Evolutionary conservation across 2,329 filamentous ascomycete genomes (phyloP).

Genomic region (Zasmidium citrigriseum): DNA sequence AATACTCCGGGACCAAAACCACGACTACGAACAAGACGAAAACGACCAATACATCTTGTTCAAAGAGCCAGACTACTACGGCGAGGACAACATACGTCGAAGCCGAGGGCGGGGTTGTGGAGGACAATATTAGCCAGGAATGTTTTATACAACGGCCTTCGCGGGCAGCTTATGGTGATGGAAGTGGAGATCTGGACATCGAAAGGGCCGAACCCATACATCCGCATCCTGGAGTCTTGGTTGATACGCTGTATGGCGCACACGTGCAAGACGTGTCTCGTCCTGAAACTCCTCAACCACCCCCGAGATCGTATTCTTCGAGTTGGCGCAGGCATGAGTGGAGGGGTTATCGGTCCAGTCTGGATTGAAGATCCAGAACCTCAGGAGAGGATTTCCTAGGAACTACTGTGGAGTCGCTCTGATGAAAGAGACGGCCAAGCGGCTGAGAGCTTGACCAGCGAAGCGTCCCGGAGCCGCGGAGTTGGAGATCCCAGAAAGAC

Average conservation of each 20-base stretch:
- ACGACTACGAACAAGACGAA: not conserved
- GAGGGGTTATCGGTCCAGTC: not conserved
- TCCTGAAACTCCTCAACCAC: not conserved
- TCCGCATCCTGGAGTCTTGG: not conserved
- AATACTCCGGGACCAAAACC: constrained; percentile 1
- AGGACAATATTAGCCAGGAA: not conserved
- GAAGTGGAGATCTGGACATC: not conserved
- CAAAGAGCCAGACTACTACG: not conserved
- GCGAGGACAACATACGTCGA: not conserved
- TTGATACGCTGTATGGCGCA: not conserved
- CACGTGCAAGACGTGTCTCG: not conserved
- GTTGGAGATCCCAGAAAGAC: too few species aligned
- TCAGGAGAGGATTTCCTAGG: too few species aligned
- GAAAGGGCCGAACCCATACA: not conserved
- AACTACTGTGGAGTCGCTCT: too few species aligned
- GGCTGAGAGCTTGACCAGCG: too few species aligned
- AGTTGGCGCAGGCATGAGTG: not conserved
- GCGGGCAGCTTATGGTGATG: not conserved
- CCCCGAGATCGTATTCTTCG: not conserved
- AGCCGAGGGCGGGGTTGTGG: not conserved
- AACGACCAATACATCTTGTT: not conserved
- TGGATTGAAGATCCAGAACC: not conserved
- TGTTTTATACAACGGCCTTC: not conserved
- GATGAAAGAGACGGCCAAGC: too few species aligned
- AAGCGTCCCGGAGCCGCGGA: too few species aligned